Percentiles rank a stretch among this genome's conserved stretches.
Conservation (phyloP, 176 grass and related monocot genomes). For the Oryza rufipogon region DNA sequence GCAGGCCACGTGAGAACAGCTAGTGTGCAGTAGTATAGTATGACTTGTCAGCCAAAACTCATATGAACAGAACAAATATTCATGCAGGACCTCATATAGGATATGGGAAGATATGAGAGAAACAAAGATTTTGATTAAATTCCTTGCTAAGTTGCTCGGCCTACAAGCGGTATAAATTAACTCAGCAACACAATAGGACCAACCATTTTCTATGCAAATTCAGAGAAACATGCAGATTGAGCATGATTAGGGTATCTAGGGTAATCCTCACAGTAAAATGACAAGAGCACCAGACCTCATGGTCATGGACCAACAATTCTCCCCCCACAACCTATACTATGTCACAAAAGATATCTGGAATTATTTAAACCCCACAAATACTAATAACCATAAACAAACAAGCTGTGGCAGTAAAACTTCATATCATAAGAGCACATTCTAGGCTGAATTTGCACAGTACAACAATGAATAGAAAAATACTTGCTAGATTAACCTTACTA, state of each 20-base stretch:
- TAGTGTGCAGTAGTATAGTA: no score
- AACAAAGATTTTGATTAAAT: background rate
- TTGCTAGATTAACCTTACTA: background rate
- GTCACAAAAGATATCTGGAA: background rate
- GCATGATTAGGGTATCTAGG: background rate
- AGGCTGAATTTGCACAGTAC: background rate
- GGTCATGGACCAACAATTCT: background rate
- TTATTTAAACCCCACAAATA: background rate
- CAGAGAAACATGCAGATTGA: background rate
- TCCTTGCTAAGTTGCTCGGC: background rate
- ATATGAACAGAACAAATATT: background rate
- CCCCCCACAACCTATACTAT: background rate
- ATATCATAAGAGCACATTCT: background rate
- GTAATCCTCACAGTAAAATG: background rate
- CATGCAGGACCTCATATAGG: background rate
- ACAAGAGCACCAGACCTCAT: background rate
- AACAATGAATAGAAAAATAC: background rate
- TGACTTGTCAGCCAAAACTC: background rate
- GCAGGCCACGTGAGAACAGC: background rate
- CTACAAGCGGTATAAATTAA: background rate
- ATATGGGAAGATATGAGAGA: background rate
- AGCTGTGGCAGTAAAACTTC: slow-evolving; percentile 3
- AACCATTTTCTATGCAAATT: background rate
- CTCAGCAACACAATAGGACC: background rate
- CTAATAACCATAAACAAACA: background rate